Percentiles rank a stretch among this genome's conserved stretches.
Conservation (phyloP, 2,329 filamentous ascomycete species). For the Didymella glomerata region DNA sequence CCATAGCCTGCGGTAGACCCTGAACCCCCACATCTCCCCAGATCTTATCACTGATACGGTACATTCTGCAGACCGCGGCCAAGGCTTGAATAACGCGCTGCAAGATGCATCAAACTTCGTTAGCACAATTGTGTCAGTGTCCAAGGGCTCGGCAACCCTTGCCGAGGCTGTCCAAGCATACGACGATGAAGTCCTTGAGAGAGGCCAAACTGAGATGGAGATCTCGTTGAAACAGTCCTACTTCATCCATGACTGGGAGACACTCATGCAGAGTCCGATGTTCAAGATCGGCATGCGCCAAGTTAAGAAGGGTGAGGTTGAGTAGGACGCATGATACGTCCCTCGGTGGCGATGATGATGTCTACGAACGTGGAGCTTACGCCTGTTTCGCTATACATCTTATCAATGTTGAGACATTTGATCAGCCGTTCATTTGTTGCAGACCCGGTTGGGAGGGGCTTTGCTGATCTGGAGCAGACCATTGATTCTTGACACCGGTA, state of each 20-base stretch:
- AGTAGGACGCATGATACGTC: slow-evolving; percentile 10
- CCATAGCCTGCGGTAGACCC: slow-evolving; percentile 13
- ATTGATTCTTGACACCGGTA: background rate
- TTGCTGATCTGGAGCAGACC: background rate
- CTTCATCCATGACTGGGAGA: slow-evolving; percentile 57
- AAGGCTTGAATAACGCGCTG: slow-evolving; percentile 49
- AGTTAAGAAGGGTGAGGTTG: slow-evolving; percentile 21
- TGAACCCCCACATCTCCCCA: slow-evolving; percentile 19
- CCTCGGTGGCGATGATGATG: slow-evolving; percentile 4
- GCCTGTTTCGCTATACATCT: slow-evolving; percentile 1
- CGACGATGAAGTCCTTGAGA: slow-evolving; percentile 51
- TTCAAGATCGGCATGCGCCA: slow-evolving; percentile 35
- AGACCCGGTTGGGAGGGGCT: background rate
- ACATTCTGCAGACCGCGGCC: slow-evolving; percentile 41
- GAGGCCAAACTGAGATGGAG: slow-evolving; percentile 56
- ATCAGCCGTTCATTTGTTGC: background rate
- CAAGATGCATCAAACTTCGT: slow-evolving; percentile 41
- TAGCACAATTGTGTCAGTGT: slow-evolving; percentile 24
- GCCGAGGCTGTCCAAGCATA: slow-evolving; percentile 36
- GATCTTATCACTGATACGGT: slow-evolving; percentile 16
- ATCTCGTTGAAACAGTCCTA: slow-evolving; percentile 55
- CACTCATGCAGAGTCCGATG: slow-evolving; percentile 40
- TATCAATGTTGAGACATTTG: background rate
- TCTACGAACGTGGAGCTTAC: background rate
- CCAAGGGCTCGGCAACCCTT: slow-evolving; percentile 17